Evolutionary conservation across 352 stramenopile genomes (phyloP).

Genomic region (Phytophthora cajani): DNA sequence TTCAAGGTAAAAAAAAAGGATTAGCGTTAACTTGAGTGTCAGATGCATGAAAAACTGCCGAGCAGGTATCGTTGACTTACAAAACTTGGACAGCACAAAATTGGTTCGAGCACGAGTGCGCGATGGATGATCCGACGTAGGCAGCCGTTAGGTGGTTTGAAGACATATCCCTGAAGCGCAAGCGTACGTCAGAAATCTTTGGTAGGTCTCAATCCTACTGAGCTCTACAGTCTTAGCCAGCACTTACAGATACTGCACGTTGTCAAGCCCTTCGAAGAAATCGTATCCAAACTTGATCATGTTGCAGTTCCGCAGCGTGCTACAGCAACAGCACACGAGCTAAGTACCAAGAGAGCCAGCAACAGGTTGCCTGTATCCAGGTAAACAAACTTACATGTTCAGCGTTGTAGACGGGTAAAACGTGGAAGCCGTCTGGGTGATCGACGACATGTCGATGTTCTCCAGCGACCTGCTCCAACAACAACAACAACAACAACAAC

Average conservation of each 20-base stretch:
- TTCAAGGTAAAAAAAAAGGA: not conserved
- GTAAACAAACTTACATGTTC: conserved; percentile 31
- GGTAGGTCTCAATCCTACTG: not conserved
- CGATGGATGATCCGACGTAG: conserved; percentile 40
- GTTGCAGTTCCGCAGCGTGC: conserved; percentile 54
- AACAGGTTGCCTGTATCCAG: not conserved
- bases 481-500: not conserved
- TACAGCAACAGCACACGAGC: conserved; percentile 6
- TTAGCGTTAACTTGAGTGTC: too few relatives aligned
- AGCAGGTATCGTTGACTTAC: conserved; percentile 17
- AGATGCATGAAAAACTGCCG: too few relatives aligned
- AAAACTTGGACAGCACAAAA: conserved; percentile 40
- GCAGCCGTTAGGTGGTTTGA: conserved; percentile 45
- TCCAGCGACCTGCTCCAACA: conserved; percentile 24
- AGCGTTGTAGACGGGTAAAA: conserved; percentile 38
- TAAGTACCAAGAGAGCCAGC: not conserved
- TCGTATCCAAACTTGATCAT: conserved; percentile 44
- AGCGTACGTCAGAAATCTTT: conserved; percentile 2
- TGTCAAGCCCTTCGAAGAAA: conserved; percentile 37
- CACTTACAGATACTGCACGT: conserved; percentile 41
- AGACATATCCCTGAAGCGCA: conserved; percentile 41
- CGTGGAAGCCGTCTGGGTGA: conserved; percentile 33
- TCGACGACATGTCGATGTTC: conserved; percentile 42
- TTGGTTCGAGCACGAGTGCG: conserved; percentile 30
- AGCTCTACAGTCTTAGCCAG: not conserved